phyloP scores from a whole-genome alignment of 2,329 filamentous ascomycete species.

The Phoma sp. region DNA sequence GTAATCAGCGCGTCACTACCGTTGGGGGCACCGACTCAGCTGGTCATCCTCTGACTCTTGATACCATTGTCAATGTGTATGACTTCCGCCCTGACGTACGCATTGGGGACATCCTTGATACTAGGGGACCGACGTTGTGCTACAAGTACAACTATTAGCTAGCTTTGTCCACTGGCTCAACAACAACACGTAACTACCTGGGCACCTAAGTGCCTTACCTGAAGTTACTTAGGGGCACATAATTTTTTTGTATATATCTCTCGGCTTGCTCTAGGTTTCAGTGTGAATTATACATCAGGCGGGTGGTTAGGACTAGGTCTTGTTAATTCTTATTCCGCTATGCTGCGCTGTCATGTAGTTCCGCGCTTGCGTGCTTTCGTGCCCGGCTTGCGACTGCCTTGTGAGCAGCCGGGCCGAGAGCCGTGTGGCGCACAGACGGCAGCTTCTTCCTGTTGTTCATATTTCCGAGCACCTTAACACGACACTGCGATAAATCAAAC shows the following conservation, averaged over 20 bases:
- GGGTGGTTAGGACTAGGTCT: too few species aligned
- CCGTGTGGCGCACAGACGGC: constrained; percentile 1
- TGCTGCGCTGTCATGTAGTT: too few species aligned
- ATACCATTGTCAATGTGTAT: constrained; percentile 38
- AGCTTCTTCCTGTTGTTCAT: not conserved
- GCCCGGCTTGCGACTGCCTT: not conserved
- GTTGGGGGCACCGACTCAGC: constrained; percentile 52
- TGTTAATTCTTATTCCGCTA: too few species aligned
- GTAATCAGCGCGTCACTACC: constrained; percentile 27
- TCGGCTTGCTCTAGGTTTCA: too few species aligned
- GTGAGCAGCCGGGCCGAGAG: not conserved
- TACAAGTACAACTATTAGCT: constrained; percentile 47
- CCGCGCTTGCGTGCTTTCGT: not conserved
- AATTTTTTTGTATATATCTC: not conserved
- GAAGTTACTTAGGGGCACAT: too few species aligned
- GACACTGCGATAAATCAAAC: not conserved
- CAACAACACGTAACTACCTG: too few species aligned
- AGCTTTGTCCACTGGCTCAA: not conserved
- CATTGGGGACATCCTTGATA: constrained; percentile 42
- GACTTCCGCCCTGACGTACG: constrained; percentile 34
- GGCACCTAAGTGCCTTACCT: too few species aligned
- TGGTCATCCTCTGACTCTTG: constrained; percentile 34
- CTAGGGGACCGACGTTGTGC: constrained; percentile 33
- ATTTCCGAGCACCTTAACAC: not conserved
- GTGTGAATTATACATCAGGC: too few species aligned